Conservation (phyloP, 495 filamentous ascomycete species). For the Penicillium canescens region DNA sequence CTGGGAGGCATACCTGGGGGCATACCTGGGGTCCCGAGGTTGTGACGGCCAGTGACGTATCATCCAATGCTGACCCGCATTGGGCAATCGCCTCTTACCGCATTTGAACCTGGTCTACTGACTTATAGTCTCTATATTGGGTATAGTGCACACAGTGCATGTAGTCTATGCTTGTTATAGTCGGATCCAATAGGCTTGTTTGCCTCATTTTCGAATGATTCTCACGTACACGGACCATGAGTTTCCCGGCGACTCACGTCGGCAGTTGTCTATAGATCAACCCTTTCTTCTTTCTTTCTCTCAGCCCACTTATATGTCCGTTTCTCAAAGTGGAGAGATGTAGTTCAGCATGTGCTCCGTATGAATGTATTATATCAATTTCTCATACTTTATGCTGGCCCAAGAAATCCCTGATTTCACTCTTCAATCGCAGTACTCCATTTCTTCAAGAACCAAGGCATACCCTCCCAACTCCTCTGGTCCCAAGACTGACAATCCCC, state of each 20-base stretch:
- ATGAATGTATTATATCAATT: no score
- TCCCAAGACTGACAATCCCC: constrained; percentile 33
- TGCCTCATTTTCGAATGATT: no score
- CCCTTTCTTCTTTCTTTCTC: no score
- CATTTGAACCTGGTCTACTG: constrained; percentile 8
- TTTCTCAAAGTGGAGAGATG: no score
- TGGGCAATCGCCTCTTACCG: constrained; percentile 1
- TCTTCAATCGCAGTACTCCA: constrained; percentile 15
- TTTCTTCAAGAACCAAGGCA: constrained; percentile 38
- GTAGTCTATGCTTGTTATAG: neutral
- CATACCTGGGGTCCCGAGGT: neutral
- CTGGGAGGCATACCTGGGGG: neutral
- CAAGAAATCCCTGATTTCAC: no score
- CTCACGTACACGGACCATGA: no score
- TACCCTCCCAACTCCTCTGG: constrained; percentile 36
- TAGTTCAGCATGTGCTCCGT: no score
- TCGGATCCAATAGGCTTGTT: neutral
- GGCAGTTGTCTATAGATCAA: no score
- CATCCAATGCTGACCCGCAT: constrained; percentile 21
- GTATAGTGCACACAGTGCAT: neutral
- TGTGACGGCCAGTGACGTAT: constrained; percentile 32
- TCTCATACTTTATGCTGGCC: no score
- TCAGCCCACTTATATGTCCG: no score
- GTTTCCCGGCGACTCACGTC: no score
- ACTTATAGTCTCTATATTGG: neutral